Conservation (phyloP, 306 rosid species). For the Prunus armeniaca region DNA sequence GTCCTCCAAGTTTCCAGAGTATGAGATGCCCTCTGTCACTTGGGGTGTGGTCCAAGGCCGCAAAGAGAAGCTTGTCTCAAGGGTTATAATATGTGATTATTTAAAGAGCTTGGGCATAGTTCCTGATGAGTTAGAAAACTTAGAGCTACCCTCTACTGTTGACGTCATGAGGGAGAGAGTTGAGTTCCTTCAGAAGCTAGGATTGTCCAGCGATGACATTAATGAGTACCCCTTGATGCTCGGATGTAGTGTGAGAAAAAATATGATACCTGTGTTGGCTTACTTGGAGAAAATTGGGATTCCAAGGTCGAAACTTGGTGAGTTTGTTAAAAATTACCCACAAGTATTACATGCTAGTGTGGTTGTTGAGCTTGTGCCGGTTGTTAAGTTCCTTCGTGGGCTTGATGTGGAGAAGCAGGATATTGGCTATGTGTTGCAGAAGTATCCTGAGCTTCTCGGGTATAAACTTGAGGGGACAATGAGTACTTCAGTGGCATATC, state of each 20-base stretch:
- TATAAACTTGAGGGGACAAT: constrained; percentile 95
- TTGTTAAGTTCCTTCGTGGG: constrained; percentile 79
- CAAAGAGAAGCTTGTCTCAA: constrained; percentile 86
- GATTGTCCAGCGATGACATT: constrained; percentile 69
- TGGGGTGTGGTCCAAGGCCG: constrained; percentile 97
- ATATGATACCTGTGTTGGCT: constrained; percentile 78
- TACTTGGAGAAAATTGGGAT: constrained; percentile 92
- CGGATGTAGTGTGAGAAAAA: constrained; percentile 83
- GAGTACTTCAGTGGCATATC: constrained; percentile 96
- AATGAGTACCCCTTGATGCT: constrained; percentile 76
- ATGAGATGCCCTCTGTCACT: constrained; percentile 89
- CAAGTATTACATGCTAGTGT: constrained; percentile 95
- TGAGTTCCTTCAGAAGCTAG: constrained; percentile 77
- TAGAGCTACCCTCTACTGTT: constrained; percentile 86
- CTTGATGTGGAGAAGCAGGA: constrained; percentile 85
- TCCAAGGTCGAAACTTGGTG: constrained; percentile 67
- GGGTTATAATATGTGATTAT: constrained; percentile 75
- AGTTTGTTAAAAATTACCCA: constrained; percentile 67
- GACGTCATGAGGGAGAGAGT: constrained; percentile 84
- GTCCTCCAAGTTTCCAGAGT: constrained; percentile 71
- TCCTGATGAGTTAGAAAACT: constrained; percentile 73
- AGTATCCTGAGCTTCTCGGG: constrained; percentile 90
- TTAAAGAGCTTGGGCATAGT: constrained; percentile 74
- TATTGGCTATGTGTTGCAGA: constrained; percentile 80
- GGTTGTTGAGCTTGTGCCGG: constrained; percentile 92